phyloP scores from a whole-genome alignment of 257 asterid species.

The Ilex aquifolium region DNA sequence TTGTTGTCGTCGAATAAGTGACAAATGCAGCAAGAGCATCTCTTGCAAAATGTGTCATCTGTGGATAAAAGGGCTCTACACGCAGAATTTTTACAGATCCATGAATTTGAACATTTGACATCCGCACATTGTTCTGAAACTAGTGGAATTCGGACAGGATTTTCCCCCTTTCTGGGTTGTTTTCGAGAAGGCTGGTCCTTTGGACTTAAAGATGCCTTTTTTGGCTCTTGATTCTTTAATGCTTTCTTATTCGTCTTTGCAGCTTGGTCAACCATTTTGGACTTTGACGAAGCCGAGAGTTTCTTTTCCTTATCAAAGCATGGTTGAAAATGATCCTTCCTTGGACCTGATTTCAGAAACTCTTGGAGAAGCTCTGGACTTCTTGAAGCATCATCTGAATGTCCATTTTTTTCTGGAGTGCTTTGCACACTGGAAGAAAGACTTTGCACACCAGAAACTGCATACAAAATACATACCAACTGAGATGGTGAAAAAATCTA shows the following conservation, averaged over 20 bases:
- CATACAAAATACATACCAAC: slow-evolving; percentile 2
- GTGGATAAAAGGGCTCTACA: slow-evolving; percentile 67
- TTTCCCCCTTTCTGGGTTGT: slow-evolving; percentile 59
- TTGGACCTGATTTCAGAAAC: slow-evolving; percentile 25
- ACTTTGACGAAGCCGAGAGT: slow-evolving; percentile 24
- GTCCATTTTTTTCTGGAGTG: slow-evolving; percentile 29
- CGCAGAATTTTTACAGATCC: slow-evolving; percentile 76
- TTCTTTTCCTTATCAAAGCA: slow-evolving; percentile 28
- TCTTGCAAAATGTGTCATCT: slow-evolving; percentile 76
- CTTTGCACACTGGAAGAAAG: slow-evolving; percentile 27
- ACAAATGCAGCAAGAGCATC: slow-evolving; percentile 90
- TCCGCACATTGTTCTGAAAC: slow-evolving; percentile 33
- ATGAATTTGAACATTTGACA: slow-evolving; percentile 27
- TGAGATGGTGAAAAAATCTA: no score
- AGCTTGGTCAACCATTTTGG: slow-evolving; percentile 58
- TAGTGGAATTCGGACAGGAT: slow-evolving; percentile 60
- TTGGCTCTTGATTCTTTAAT: slow-evolving; percentile 42
- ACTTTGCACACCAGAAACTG: slow-evolving; percentile 34
- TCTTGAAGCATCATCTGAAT: slow-evolving; percentile 23
- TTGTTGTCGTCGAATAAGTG: slow-evolving; percentile 83
- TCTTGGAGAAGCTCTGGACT: slow-evolving; percentile 20
- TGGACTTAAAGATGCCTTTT: slow-evolving; percentile 45
- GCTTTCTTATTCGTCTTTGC: slow-evolving; percentile 42
- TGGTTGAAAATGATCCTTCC: slow-evolving; percentile 24
- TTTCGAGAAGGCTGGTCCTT: slow-evolving; percentile 59